phyloP scores from a whole-genome alignment of 1,284 basidiomycete species.

The Leccinum pallidistipes region DNA sequence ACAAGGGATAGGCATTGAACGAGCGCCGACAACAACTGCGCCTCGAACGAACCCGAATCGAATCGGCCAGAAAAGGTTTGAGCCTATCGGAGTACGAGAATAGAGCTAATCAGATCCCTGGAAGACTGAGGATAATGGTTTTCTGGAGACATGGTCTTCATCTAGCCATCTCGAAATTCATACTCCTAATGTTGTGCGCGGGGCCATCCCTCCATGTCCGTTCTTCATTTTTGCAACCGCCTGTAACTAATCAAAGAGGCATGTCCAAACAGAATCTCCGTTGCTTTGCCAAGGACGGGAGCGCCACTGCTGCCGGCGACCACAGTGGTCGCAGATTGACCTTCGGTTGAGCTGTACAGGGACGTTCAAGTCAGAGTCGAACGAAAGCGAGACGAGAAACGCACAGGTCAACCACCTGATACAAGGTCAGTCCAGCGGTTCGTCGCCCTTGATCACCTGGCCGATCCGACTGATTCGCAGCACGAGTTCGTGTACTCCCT shows the following conservation, averaged over 20 bases:
- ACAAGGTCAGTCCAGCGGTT: conserved; percentile 53
- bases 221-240: conserved; percentile 34
- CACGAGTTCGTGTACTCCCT: conserved; percentile 81
- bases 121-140: conserved; percentile 29
- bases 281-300: conserved; percentile 57
- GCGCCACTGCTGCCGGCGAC: conserved; percentile 73
- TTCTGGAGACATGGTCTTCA: conserved; percentile 23
- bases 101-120: neutral
- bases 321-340: conserved; percentile 89
- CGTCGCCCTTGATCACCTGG: conserved; percentile 53
- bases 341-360: conserved; percentile 78
- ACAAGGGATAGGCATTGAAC: conserved; percentile 67
- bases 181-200: conserved; percentile 57
- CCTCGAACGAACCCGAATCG: conserved; percentile 75
- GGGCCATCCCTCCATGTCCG: conserved; percentile 72
- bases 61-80: conserved; percentile 67
- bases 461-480: conserved; percentile 66
- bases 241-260: conserved; percentile 66
- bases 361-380: neutral
- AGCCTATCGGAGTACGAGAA: conserved; percentile 40
- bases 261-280: conserved; percentile 70
- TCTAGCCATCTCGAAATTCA: conserved; percentile 48
- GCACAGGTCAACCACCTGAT: conserved; percentile 65
- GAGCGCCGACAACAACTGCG: conserved; percentile 73
- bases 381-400: conserved; percentile 18